phyloP scores from a whole-genome alignment of 768 basidiomycete genomes.

The Mycena venus region DNA sequence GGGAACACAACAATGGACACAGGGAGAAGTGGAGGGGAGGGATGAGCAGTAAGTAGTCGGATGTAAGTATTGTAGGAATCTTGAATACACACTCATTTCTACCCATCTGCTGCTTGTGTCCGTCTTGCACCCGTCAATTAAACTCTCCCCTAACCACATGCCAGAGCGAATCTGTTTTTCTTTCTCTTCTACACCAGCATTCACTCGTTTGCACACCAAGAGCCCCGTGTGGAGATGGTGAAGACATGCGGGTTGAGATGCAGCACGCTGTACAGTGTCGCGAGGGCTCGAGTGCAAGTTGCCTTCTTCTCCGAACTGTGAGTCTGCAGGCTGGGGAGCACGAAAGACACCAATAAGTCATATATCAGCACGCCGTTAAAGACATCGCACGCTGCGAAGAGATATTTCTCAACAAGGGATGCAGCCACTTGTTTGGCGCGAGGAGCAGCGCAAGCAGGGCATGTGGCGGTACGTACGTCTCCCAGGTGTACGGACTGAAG shows the following conservation, averaged over 20 bases:
- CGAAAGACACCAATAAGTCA: constrained; percentile 63
- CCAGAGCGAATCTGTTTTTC: no score
- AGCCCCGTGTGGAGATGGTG: constrained; percentile 96
- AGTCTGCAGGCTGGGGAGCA: constrained; percentile 51
- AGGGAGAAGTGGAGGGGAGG: no score
- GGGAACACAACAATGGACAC: no score
- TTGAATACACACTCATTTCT: no score
- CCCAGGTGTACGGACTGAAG: constrained; percentile 86
- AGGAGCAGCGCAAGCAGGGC: constrained; percentile 89
- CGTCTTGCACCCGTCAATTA: no score
- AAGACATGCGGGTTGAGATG: constrained; percentile 97
- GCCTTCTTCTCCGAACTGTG: constrained; percentile 2
- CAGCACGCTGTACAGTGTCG: constrained; percentile 71
- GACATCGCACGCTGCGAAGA: constrained; percentile 90
- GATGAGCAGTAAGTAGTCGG: no score
- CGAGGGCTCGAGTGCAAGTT: constrained; percentile 44
- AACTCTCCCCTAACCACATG: no score
- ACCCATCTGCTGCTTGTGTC: no score
- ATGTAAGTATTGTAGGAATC: no score
- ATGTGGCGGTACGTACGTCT: constrained; percentile 99
- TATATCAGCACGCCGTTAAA: constrained; percentile 83
- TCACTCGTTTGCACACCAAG: no score
- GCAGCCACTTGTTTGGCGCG: constrained; percentile 83
- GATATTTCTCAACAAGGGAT: constrained; percentile 92
- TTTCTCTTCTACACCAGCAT: no score